These are phyloP conservation scores for Pulicaria dysenterica DNA, from an alignment of 129 eudicot genomes.

Conservation along the genomic window DNA sequence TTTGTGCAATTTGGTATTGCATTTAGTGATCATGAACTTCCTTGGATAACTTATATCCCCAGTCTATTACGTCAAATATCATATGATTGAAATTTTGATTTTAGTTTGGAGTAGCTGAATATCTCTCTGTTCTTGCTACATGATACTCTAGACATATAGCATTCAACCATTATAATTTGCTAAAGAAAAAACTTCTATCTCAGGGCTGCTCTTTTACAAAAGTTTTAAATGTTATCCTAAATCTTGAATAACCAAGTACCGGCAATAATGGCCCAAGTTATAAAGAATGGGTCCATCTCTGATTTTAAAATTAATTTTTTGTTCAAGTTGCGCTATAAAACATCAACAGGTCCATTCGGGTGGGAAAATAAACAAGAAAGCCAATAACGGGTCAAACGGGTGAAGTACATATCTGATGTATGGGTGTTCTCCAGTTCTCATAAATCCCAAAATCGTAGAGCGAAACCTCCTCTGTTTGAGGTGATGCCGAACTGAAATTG, in stretches of 20 bases:
- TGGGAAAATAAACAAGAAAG: too few species aligned
- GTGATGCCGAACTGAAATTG: too few species aligned
- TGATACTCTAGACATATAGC: background rate
- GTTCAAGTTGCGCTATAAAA: too few species aligned
- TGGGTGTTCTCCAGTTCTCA: too few species aligned
- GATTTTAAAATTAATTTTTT: too few species aligned
- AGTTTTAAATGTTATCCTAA: background rate
- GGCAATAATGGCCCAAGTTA: too few species aligned
- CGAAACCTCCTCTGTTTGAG: too few species aligned
- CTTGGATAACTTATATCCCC: constrained; percentile 26
- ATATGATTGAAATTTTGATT: constrained; percentile 8
- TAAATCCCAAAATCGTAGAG: too few species aligned
- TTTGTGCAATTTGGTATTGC: constrained; percentile 38
- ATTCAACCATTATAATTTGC: background rate
- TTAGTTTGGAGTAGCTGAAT: constrained; percentile 4
- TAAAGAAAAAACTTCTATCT: background rate
- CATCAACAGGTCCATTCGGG: too few species aligned
- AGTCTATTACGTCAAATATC: constrained; percentile 12
- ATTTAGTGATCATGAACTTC: constrained; percentile 43
- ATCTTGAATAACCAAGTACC: background rate
- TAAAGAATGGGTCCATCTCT: too few species aligned
- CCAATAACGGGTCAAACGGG: too few species aligned
- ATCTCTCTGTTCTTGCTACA: constrained; percentile 1
- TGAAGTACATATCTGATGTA: too few species aligned
- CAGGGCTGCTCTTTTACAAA: background rate